Evolutionary conservation across 2,329 filamentous ascomycete species (phyloP).

Genomic region (Ambrosiella cleistominuta): DNA sequence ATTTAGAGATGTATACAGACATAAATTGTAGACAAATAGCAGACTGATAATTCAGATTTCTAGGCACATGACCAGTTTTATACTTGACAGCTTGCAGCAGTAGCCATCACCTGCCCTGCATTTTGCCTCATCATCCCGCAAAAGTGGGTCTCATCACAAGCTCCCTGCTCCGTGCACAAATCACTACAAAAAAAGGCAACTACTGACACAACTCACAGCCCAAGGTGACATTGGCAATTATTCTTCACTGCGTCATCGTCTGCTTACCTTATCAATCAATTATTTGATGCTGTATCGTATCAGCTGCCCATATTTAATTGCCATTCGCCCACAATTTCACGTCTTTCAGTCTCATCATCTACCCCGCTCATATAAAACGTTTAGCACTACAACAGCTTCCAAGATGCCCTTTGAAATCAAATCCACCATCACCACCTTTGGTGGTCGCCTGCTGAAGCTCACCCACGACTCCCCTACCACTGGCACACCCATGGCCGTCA

Average conservation of each 20-base stretch:
- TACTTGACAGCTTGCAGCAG: no score
- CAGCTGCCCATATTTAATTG: not conserved
- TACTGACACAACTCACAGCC: not conserved
- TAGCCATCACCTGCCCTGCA: not conserved
- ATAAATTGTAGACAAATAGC: no score
- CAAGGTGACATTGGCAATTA: not conserved
- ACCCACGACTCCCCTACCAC: slow-evolving; percentile 65
- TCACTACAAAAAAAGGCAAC: not conserved
- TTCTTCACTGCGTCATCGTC: not conserved
- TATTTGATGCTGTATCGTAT: not conserved
- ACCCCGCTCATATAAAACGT: not conserved
- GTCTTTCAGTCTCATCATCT: not conserved
- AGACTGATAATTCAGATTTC: no score
- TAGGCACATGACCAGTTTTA: no score
- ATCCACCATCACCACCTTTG: slow-evolving; percentile 77
- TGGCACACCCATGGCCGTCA: slow-evolving; percentile 77
- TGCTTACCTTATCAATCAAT: not conserved
- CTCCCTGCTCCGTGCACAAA: not conserved
- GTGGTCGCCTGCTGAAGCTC: slow-evolving; percentile 88
- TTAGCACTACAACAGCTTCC: not conserved
- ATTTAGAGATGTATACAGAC: no score
- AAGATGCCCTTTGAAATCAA: slow-evolving; percentile 53
- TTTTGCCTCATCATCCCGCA: not conserved
- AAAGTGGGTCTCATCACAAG: not conserved
- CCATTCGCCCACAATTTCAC: not conserved